Evolutionary conservation across 2,329 filamentous ascomycete genomes (phyloP), one percentile per base, ranked within the genome.

Genomic region (Neofusicoccum ribis): DNA sequence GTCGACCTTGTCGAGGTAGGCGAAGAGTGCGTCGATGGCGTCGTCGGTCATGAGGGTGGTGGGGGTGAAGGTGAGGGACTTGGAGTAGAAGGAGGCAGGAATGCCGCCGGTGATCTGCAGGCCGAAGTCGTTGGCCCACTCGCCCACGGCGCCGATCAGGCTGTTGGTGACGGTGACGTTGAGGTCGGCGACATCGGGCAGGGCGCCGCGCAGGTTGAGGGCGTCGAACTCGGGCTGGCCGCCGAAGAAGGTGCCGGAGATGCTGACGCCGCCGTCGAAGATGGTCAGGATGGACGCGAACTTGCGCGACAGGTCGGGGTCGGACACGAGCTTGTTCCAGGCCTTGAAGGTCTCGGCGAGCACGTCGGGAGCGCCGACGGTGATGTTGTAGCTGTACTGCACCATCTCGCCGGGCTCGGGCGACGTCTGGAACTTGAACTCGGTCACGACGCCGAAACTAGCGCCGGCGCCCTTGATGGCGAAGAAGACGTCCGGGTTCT

Each of bases 401-500:
- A 76, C 72, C 7, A 73, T 68, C 52, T 74, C 68, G 8, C 67
- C 66, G 1, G 76, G 76, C 65, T 75, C 74, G 27, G 74, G 67
- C 62, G 76, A 68, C 2, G 76, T 78, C 34, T 75, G 73, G 20
- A 79, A 71, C 54, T 75, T 73, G 71, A 78, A 79, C 41, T 78
- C 77, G 7, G 75, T 77, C 31, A 80, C 73, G 65, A 81, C 76
- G 17, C 78, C 80, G 63, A 80, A 81, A 20, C 79, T 76, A 54
- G 76, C 76, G 7, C 75, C 80, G 3, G 79, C 80, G 3, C 80
- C 80, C 15, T 74, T 76, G 4, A 81, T 66, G 1, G 77, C 80
- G 67, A 78, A 81, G 65, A 81, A 78, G 34, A 82, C 71, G 46
- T 81, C 79, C 0, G 72, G 9, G 61, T 82, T 74, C 37, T 77